A percentile compares a stretch with the other conserved stretches of the same genome.
These are phyloP conservation scores for Solanum tacnaense DNA, from an alignment of 257 asterid species.

Conservation along the genomic window DNA sequence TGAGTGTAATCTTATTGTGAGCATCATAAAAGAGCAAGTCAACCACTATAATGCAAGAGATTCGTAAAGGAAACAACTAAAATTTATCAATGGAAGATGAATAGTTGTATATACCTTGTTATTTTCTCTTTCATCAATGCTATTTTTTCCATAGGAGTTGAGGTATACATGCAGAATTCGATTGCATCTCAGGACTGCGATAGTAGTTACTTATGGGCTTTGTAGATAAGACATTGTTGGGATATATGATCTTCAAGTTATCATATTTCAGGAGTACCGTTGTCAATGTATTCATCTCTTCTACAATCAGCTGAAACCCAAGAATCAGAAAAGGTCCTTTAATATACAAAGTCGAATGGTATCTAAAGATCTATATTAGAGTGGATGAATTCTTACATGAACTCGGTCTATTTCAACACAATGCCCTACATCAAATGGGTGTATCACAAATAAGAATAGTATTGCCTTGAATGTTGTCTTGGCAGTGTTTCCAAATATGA, in stretches of 20 bases:
- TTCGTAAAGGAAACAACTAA: neutral
- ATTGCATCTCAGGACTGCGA: slow-evolving; percentile 40
- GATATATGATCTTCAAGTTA: slow-evolving; percentile 64
- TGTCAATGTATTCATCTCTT: slow-evolving; percentile 83
- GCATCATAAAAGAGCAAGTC: neutral
- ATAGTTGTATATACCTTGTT: slow-evolving; percentile 32
- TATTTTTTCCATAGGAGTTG: slow-evolving; percentile 68
- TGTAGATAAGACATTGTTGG: slow-evolving; percentile 59
- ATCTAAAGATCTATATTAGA: neutral
- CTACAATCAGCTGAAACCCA: slow-evolving; percentile 73
- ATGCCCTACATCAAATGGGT: slow-evolving; percentile 91
- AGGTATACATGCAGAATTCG: neutral
- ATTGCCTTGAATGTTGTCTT: slow-evolving; percentile 87
- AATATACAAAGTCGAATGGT: neutral
- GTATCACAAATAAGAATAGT: slow-evolving; percentile 84
- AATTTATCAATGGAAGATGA: neutral
- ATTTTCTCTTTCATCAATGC: slow-evolving; percentile 58
- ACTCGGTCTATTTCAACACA: slow-evolving; percentile 78
- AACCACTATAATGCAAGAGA: neutral
- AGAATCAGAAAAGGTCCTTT: neutral
- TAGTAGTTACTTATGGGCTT: slow-evolving; percentile 67
- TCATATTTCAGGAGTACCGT: slow-evolving; percentile 68
- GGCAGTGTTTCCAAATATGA: slow-evolving; percentile 86
- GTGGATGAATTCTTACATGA: slow-evolving; percentile 37
- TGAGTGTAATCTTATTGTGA: neutral